phyloP scores from a whole-genome alignment of 345 rosid species.

The Rhodomyrtus tomentosa region DNA sequence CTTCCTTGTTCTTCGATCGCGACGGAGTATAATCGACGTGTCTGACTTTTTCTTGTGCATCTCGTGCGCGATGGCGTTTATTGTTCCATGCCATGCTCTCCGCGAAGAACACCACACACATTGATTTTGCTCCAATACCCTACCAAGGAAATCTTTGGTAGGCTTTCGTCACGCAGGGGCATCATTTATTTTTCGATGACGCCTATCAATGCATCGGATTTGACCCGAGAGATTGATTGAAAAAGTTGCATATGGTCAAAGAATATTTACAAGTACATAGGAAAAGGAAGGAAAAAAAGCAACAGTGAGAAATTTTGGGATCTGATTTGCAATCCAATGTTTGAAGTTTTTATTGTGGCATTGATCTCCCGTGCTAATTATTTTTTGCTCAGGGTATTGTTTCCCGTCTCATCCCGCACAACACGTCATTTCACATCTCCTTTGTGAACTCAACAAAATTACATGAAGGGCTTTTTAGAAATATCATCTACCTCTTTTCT shows the following conservation, averaged over 20 bases:
- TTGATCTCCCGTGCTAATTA: too few relatives aligned
- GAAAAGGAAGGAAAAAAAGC: background rate
- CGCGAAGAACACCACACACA: background rate
- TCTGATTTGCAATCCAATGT: background rate
- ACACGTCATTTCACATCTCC: too few relatives aligned
- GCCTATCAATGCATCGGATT: background rate
- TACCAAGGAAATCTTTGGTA: too few relatives aligned
- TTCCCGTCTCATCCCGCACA: background rate
- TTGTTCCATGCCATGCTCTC: background rate
- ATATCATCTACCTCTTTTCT: background rate
- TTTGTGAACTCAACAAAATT: too few relatives aligned
- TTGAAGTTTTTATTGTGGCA: too few relatives aligned
- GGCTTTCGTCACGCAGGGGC: background rate
- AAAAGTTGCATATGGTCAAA: background rate
- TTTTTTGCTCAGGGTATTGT: background rate
- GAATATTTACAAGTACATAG: background rate
- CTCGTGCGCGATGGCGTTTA: background rate
- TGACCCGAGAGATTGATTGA: background rate
- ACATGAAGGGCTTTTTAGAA: too few relatives aligned
- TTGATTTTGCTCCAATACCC: background rate
- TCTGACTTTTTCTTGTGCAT: background rate
- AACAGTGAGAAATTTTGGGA: background rate
- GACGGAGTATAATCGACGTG: background rate
- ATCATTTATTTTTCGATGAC: background rate
- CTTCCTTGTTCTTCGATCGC: background rate